Evolutionary conservation across 164 flowering plant genomes (phyloP).

Genomic region (Piper betle): DNA sequence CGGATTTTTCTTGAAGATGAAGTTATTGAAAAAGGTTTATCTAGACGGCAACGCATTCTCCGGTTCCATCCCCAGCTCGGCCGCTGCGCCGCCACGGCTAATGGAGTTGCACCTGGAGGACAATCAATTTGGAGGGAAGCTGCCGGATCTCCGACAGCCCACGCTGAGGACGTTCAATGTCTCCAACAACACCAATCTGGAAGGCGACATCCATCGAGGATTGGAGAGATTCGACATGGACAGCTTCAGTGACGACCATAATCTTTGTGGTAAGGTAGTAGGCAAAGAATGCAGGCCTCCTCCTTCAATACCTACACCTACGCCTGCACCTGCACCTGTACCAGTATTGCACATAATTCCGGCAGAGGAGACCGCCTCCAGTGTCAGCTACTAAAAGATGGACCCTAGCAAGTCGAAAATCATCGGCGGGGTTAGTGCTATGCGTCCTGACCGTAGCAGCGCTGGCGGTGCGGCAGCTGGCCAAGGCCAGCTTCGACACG

Average conservation of each 20-base stretch:
- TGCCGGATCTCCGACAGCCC: constrained; percentile 28
- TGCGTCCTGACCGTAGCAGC: constrained; percentile 6
- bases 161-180: constrained; percentile 23
- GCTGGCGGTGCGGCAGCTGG: constrained; percentile 3
- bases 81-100: constrained; percentile 22
- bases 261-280: constrained; percentile 44
- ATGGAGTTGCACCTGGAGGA: constrained; percentile 43
- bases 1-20: constrained; percentile 32
- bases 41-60: constrained; percentile 38
- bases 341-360: no score
- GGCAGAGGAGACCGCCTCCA: no score
- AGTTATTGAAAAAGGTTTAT: constrained; percentile 49
- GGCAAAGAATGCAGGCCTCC: constrained; percentile 17
- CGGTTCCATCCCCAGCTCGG: constrained; percentile 51
- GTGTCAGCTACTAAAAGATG: no score
- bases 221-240: constrained; percentile 19
- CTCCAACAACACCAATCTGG: constrained; percentile 37
- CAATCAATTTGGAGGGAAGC: constrained; percentile 51
- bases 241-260: constrained; percentile 35
- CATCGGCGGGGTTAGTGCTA: constrained; percentile 10
- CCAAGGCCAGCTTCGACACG: constrained; percentile 23
- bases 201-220: constrained; percentile 47
- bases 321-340: not conserved
- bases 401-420: constrained; percentile 6
- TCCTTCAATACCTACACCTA: not conserved